Percentiles rank a stretch among this genome's conserved stretches.
Conservation (phyloP, 371 early-diverging fungal species). For the Entomophthora muscae region DNA sequence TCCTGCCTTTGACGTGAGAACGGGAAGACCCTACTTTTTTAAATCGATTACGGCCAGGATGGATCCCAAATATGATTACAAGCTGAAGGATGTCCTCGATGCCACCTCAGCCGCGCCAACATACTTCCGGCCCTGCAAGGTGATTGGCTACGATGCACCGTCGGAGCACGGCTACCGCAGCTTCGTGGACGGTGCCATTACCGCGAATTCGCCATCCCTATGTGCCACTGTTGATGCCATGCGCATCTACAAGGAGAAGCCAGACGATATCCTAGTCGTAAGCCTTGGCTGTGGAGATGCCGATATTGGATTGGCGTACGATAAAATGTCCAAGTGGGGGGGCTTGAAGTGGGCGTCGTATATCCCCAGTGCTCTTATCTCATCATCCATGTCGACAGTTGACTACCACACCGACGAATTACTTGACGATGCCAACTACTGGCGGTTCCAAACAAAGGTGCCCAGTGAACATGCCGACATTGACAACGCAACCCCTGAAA, state of each 20-base stretch:
- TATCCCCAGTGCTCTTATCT: not conserved
- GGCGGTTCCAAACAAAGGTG: not conserved
- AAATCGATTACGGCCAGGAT: not conserved
- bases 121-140: conserved; percentile 6
- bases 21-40: conserved; percentile 3
- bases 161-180: too few relatives aligned
- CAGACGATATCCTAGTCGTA: too few relatives aligned
- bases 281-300: conserved; percentile 3
- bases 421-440: not conserved
- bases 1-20: not conserved
- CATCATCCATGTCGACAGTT: not conserved
- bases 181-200: conserved; percentile 1
- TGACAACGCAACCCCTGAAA: not conserved
- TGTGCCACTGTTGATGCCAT: conserved; percentile 1
- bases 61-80: not conserved
- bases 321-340: not conserved
- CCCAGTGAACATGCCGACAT: not conserved
- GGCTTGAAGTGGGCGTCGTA: not conserved
- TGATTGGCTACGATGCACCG: not conserved
- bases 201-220: conserved; percentile 3
- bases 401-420: not conserved
- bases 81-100: too few relatives aligned
- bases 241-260: too few relatives aligned
- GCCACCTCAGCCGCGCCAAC: conserved; percentile 12
- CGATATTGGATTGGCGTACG: not conserved